Conservation (phyloP, 2,329 filamentous ascomycete genomes). For the Paramyrothecium roridum region DNA sequence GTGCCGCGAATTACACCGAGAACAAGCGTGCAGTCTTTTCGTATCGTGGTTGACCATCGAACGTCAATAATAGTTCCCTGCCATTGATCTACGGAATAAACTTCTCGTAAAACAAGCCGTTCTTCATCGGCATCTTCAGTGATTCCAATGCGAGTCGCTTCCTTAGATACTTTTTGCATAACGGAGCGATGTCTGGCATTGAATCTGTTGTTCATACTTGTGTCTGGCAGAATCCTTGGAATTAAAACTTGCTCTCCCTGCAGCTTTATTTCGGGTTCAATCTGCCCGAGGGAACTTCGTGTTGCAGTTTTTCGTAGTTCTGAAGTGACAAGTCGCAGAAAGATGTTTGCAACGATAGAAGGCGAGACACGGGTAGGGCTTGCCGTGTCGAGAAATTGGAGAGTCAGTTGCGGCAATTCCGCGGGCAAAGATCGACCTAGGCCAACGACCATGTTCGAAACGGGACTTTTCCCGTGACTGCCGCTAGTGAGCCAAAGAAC, state of each 20-base stretch:
- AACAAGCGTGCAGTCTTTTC: too few relatives aligned
- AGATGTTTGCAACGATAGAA: constrained; percentile 1
- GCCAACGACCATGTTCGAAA: constrained; percentile 13
- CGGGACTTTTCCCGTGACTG: constrained; percentile 11
- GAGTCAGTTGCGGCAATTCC: constrained; percentile 1
- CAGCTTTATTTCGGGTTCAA: neutral
- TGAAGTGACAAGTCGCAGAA: neutral
- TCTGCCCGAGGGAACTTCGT: neutral
- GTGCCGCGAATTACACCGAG: too few relatives aligned
- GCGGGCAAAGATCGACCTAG: constrained; percentile 2
- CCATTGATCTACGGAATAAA: too few relatives aligned
- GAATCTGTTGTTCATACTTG: neutral
- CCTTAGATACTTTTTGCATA: neutral
- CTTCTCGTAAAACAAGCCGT: neutral
- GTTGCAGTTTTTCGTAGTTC: neutral
- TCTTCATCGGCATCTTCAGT: too few relatives aligned
- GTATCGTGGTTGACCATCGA: too few relatives aligned
- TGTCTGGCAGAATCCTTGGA: neutral
- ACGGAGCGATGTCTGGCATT: too few relatives aligned
- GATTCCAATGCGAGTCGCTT: neutral
- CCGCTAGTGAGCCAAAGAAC: constrained; percentile 20
- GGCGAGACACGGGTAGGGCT: neutral
- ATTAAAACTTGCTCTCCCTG: neutral
- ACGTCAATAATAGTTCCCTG: too few relatives aligned
- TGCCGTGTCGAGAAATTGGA: constrained; percentile 4